Evolutionary conservation across 2,329 filamentous ascomycete genomes (phyloP), one percentile per base, ranked within the genome.

Genomic region (Corniculantispora saksenae): DNA sequence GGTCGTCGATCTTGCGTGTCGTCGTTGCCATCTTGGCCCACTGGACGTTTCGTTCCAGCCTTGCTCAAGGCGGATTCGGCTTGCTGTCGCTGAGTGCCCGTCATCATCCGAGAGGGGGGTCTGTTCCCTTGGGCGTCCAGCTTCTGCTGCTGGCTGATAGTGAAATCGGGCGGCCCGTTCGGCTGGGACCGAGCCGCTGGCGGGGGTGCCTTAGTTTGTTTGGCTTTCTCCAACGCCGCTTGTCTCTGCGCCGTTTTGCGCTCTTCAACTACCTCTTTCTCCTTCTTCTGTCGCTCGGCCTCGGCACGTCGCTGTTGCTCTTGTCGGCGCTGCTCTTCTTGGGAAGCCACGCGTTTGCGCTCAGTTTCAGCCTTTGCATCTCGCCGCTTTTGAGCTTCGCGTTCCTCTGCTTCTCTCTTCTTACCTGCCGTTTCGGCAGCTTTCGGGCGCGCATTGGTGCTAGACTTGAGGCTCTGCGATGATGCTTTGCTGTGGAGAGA

Each of bases 371-470:
- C 86, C 77, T 96, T 97, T 45, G 90, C 89, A 23, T 96, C 91
- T 10, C 89, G 89, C 72, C 92, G 94, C 58, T 89, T 87, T 71
- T 93, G 89, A 17, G 88, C 87, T 69, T 93, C 91, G 56, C 89
- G 87, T 73, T 96, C 92, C 71, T 97, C 93, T 74, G 89, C 90
- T 75, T 97, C 93, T 74, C 91, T 94, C 77, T 93, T 94, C 72
- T 89, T 90, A 47, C 92, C 91, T 2, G 90, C 92, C 56, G 91
- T 83, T 62, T 94, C 88, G 25, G 94, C 80, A 2, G 91, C 90
- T 74, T 91, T 92, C 0, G 89, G 85, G 60, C 89, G 87, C 2
- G 85, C 82, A n/a, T 81, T 83, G 38, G 88, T 84, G n/a, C 87
- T 87, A 0, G 77, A 72, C 75, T 91, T 92, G 61, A 93, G 81